phyloP scores from a whole-genome alignment of 805 yeast genomes.

The Yarrowia alimentaria region DNA sequence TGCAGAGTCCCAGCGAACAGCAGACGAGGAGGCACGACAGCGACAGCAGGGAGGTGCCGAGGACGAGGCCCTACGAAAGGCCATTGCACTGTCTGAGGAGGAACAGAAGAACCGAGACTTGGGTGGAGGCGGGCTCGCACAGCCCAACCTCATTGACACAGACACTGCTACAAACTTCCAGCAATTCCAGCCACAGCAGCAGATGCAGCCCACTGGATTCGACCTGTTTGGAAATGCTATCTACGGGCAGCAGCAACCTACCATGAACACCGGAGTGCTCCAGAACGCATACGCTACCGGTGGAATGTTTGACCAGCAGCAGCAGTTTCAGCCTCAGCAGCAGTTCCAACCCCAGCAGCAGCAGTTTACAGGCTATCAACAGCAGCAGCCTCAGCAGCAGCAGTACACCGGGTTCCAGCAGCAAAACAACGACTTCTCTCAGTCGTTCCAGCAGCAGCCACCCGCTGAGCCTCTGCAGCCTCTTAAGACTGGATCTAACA shows the following conservation, averaged over 20 bases:
- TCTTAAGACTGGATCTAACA: constrained; percentile 67
- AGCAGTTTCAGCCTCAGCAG: constrained; percentile 38
- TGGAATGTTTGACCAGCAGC: constrained; percentile 30
- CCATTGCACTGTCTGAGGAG: constrained; percentile 68
- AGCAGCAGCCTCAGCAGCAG: constrained; percentile 47
- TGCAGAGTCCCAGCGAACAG: constrained; percentile 75
- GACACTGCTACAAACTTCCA: constrained; percentile 40
- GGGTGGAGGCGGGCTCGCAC: constrained; percentile 25
- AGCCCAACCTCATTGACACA: constrained; percentile 37
- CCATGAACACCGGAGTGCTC: constrained; percentile 55
- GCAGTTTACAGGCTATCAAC: constrained; percentile 42
- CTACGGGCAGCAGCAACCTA: constrained; percentile 42
- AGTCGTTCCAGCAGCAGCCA: constrained; percentile 60
- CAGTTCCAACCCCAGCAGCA: constrained; percentile 51
- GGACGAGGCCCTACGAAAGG: constrained; percentile 65
- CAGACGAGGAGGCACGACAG: constrained; percentile 74
- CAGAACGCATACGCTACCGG: constrained; percentile 46
- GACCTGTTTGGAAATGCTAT: constrained; percentile 68
- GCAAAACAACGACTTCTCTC: constrained; percentile 51
- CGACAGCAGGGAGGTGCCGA: constrained; percentile 42
- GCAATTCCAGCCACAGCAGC: constrained; percentile 43
- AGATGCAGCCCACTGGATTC: constrained; percentile 34
- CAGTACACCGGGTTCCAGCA: constrained; percentile 47
- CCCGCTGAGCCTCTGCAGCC: constrained; percentile 63
- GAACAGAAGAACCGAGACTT: constrained; percentile 63